Evolutionary conservation across 768 basidiomycete genomes (phyloP).

Genomic region (Candolleomyces aberdarensis): DNA sequence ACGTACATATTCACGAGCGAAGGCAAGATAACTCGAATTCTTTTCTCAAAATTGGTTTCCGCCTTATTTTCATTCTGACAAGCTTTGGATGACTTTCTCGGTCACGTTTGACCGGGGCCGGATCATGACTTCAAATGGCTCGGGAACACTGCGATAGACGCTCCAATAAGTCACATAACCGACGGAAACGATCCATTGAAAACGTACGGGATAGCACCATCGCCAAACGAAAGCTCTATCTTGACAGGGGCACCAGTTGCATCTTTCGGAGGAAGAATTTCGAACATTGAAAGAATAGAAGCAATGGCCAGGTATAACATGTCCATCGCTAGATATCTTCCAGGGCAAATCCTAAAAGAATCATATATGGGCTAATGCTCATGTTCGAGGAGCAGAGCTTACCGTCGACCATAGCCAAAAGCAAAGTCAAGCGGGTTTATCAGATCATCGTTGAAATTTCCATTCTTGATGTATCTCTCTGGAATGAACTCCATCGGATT

Average conservation of each 20-base stretch:
- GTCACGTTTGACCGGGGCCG: no score
- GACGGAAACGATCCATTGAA: no score
- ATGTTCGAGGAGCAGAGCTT: background rate
- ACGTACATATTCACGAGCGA: no score
- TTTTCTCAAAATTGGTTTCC: no score
- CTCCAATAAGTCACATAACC: no score
- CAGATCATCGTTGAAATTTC: constrained; percentile 12
- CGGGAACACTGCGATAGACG: no score
- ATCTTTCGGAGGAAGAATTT: constrained; percentile 8
- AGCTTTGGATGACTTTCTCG: no score
- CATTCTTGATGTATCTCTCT: constrained; percentile 24
- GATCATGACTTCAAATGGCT: no score
- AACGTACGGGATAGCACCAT: constrained; percentile 4
- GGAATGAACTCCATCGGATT: constrained; percentile 32
- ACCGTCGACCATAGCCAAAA: constrained; percentile 25
- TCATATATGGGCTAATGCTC: background rate
- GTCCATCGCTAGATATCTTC: constrained; percentile 10
- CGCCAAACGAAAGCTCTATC: constrained; percentile 14
- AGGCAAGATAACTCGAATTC: no score
- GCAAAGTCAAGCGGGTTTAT: constrained; percentile 9
- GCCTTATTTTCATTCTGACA: no score
- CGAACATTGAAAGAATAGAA: constrained; percentile 11
- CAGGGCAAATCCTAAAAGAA: constrained; percentile 15
- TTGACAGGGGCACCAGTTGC: constrained; percentile 16
- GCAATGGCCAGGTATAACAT: constrained; percentile 7